Percentiles rank a stretch among this genome's conserved stretches.
These are phyloP conservation scores for Chiua virens DNA, from an alignment of 768 basidiomycete genomes.

Conservation along the genomic window DNA sequence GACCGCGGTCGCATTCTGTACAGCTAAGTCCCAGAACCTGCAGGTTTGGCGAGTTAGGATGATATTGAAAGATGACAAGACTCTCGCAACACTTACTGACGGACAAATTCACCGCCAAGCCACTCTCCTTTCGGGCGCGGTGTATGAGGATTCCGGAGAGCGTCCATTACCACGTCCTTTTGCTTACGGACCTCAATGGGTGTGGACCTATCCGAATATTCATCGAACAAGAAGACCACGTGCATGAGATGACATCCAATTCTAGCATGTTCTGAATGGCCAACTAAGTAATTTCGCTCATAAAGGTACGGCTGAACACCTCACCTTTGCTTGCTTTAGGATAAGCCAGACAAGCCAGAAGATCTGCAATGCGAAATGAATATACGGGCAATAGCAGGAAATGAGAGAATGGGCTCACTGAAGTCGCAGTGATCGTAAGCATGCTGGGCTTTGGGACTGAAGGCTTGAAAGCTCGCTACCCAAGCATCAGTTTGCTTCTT, in stretches of 20 bases:
- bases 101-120: conserved; percentile 16
- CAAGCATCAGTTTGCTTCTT: conserved; percentile 6
- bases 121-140: conserved; percentile 17
- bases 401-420: not conserved
- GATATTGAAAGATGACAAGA: not conserved
- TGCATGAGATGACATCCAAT: conserved; percentile 52
- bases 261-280: conserved; percentile 25
- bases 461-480: conserved; percentile 6
- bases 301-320: not conserved
- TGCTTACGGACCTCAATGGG: conserved; percentile 29
- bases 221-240: conserved; percentile 50
- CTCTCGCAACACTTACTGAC: conserved; percentile 10
- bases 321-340: conserved; percentile 11
- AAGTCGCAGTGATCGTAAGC: conserved; percentile 12
- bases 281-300: not conserved
- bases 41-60: not conserved
- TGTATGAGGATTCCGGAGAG: conserved; percentile 6
- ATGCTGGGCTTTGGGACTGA: conserved; percentile 11
- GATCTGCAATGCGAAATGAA: conserved; percentile 1
- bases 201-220: conserved; percentile 45
- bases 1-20: conserved; percentile 1
- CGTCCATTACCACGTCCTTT: conserved; percentile 22
- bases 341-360: conserved; percentile 5
- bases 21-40: conserved; percentile 18
- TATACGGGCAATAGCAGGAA: too few relatives aligned